Evolutionary conservation across 768 basidiomycete genomes (phyloP).

Genomic region (Paxillus involutus): DNA sequence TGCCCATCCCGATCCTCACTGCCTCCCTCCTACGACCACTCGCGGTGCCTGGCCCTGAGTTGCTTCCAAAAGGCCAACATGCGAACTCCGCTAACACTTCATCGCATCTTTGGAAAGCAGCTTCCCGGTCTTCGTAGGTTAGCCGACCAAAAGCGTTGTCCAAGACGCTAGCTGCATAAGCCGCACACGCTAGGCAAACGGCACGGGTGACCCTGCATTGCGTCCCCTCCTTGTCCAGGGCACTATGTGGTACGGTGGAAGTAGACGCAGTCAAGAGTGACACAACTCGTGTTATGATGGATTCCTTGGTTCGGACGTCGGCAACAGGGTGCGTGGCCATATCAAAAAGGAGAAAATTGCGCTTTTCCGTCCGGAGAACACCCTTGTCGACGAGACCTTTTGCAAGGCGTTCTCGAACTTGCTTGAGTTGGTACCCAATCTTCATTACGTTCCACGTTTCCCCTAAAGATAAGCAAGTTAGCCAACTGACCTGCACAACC

Average conservation of each 20-base stretch:
- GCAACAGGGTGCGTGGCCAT: conserved; percentile 99
- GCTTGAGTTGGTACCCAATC: conserved; percentile 98
- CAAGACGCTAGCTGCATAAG: conserved; percentile 92
- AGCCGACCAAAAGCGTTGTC: conserved; percentile 91
- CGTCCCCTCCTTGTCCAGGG: conserved; percentile 74
- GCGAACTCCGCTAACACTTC: conserved; percentile 92
- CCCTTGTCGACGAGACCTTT: conserved; percentile 99
- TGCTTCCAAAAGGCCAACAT: conserved; percentile 81
- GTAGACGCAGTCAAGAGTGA: conserved; percentile 82
- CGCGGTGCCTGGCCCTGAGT: conserved; percentile 31
- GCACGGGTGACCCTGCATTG: conserved; percentile 80
- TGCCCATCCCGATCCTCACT: conserved; percentile 56
- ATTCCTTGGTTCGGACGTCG: conserved; percentile 87
- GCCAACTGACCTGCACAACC: neutral
- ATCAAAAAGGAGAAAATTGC: conserved; percentile 98
- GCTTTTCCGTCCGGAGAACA: conserved; percentile 97
- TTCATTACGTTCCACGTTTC: conserved; percentile 99
- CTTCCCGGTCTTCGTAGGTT: conserved; percentile 91
- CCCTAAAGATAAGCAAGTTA: conserved; percentile 46
- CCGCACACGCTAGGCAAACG: conserved; percentile 85
- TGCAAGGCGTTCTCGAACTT: conserved; percentile 95
- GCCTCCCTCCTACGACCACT: conserved; percentile 42
- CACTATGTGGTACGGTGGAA: conserved; percentile 70
- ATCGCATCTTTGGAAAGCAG: conserved; percentile 90
- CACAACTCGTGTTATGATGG: conserved; percentile 73